Conservation (phyloP, 768 basidiomycete species). For the Nidularia sp. region DNA sequence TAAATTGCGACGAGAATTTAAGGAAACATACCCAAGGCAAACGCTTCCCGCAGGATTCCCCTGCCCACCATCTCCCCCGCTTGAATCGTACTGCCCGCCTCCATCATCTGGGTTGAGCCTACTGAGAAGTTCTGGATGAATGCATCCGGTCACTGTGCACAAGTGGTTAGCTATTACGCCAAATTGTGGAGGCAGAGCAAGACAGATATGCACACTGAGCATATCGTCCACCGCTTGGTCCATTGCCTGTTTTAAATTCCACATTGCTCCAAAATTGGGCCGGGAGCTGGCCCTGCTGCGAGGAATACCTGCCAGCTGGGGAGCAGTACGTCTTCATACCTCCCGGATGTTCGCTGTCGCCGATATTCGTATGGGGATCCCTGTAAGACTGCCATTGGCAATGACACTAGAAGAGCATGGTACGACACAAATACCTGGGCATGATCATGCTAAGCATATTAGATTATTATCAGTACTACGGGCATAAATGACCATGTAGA, state of each 20-base stretch:
- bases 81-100: slow-evolving; percentile 59
- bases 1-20: background rate
- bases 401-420: slow-evolving; percentile 2
- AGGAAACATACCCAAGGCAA: slow-evolving; percentile 40
- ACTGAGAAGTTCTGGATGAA: slow-evolving; percentile 35
- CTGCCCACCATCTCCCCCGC: slow-evolving; percentile 42
- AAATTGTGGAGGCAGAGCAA: background rate
- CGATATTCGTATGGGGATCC: slow-evolving; percentile 46
- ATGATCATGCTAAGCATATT: slow-evolving; percentile 35
- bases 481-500: background rate
- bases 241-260: slow-evolving; percentile 36
- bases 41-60: slow-evolving; percentile 51
- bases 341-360: slow-evolving; percentile 52
- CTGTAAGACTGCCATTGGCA: slow-evolving; percentile 14
- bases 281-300: slow-evolving; percentile 41
- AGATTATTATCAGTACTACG: background rate
- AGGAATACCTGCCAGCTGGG: slow-evolving; percentile 30
- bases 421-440: slow-evolving; percentile 25
- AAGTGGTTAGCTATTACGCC: background rate
- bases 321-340: slow-evolving; percentile 56
- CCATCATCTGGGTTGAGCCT: slow-evolving; percentile 42
- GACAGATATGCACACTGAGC: slow-evolving; percentile 34
- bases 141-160: slow-evolving; percentile 52
- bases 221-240: slow-evolving; percentile 33
- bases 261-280: slow-evolving; percentile 48